Conservation (phyloP, 208 protist species). For the Angomonas deanei region DNA sequence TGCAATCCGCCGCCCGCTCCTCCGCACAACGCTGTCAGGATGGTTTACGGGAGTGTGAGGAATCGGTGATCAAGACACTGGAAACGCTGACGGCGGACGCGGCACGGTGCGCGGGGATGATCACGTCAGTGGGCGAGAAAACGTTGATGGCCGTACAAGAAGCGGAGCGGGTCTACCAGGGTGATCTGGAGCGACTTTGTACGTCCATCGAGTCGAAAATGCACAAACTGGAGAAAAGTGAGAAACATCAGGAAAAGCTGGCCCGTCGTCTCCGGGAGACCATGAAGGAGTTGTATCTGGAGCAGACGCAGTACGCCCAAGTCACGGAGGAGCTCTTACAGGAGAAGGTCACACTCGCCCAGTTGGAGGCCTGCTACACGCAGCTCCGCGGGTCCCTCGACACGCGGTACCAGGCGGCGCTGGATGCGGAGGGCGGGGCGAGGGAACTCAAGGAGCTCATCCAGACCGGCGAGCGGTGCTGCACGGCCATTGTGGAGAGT, state of each 20-base stretch:
- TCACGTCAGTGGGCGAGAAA: conserved; percentile 20
- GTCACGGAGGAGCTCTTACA: conserved; percentile 47
- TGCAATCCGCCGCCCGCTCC: conserved; percentile 11
- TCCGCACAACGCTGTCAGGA: conserved; percentile 9
- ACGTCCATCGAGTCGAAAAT: conserved; percentile 26
- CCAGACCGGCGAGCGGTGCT: conserved; percentile 24
- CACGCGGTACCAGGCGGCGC: conserved; percentile 22
- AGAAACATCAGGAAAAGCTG: conserved; percentile 54
- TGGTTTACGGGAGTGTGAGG: conserved; percentile 22
- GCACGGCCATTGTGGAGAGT: conserved; percentile 24
- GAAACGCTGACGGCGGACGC: conserved; percentile 32
- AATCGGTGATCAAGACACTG: conserved; percentile 14
- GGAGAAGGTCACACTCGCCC: conserved; percentile 39
- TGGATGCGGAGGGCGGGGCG: conserved; percentile 15
- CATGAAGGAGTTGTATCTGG: conserved; percentile 60
- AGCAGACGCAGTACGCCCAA: conserved; percentile 68
- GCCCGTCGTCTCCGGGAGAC: conserved; percentile 69
- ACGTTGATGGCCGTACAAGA: conserved; percentile 19
- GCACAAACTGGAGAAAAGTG: conserved; percentile 32
- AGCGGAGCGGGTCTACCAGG: conserved; percentile 24
- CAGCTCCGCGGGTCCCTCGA: conserved; percentile 39
- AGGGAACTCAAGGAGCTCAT: conserved; percentile 27
- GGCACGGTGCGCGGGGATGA: conserved; percentile 21
- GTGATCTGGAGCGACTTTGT: conserved; percentile 23
- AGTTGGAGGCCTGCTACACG: conserved; percentile 52